phyloP scores from a whole-genome alignment of 768 basidiomycete species.

The Amanita muscaria region DNA sequence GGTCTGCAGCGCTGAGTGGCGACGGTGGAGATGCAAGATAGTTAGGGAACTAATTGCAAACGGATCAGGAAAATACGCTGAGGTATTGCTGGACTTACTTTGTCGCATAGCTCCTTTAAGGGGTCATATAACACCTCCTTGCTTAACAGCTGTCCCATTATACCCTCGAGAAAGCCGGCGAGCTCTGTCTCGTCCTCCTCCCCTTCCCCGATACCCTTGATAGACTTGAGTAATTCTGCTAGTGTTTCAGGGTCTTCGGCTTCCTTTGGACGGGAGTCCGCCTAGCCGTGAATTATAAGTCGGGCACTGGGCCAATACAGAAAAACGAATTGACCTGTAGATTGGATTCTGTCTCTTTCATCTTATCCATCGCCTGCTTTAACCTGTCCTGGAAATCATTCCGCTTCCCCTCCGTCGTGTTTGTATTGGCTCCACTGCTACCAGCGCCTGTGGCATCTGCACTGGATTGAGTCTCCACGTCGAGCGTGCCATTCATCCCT shows the following conservation, averaged over 20 bases:
- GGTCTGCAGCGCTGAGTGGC: constrained; percentile 49
- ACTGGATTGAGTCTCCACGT: constrained; percentile 12
- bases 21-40: constrained; percentile 55
- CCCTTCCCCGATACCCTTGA: constrained; percentile 31
- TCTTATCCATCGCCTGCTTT: constrained; percentile 62
- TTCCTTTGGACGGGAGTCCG: constrained; percentile 11
- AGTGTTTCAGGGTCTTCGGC: constrained; percentile 30
- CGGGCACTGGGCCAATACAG: not conserved
- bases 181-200: constrained; percentile 41
- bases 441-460: not conserved
- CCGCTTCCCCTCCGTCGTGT: constrained; percentile 4
- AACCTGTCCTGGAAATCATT: constrained; percentile 63
- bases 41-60: constrained; percentile 52
- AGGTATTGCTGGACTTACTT: constrained; percentile 31
- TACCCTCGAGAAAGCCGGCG: constrained; percentile 61
- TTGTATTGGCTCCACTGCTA: constrained; percentile 8
- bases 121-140: constrained; percentile 85
- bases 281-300: constrained; percentile 11
- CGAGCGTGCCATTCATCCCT: constrained; percentile 39
- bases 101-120: constrained; percentile 66
- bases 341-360: constrained; percentile 58
- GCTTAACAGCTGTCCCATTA: constrained; percentile 77
- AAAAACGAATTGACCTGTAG: constrained; percentile 29
- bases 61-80: not conserved
- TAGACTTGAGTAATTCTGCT: constrained; percentile 42